Base-by-base conservation (phyloP, 1,139 yeast species). In the Torulaspora pretoriensis region DNA sequence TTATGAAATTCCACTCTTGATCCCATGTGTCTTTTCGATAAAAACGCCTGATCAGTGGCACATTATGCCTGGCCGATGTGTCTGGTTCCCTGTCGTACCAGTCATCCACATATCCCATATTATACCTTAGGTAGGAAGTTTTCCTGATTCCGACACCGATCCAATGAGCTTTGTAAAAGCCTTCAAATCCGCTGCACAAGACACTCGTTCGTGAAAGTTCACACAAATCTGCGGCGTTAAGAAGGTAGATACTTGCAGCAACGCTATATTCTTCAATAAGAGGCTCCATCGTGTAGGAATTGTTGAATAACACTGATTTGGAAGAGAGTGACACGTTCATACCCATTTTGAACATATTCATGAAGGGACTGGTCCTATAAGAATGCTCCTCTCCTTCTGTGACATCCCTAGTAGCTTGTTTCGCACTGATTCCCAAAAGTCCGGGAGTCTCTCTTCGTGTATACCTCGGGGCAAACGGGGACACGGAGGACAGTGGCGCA, bases 111-210 rank as follows among this genome's bases (percentile, higher is more conserved):
- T 46, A 43, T 3, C 65, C 65, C 22, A 60, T 35, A 8, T 47
- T 47, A 30, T 60, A 63, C 9, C 37, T 30, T 12, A 46, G 45
- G 16, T 35, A 52, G 0, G 41, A 29, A 4, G 54, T 42, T 23
- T 37, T 31, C 10, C 40, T 35, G 2, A 44, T 33, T 1, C 50
- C 50, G 2, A 60, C 52, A 24, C 98, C 97, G 28, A 88, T 69
- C 99, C 99, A 92, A 63, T 90, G 97, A 55, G 77, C 78, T 67
- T 94, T 92, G 60, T 92, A 76, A 34, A 72, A 72, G 43, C 81
- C 77, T 63, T 92, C 98, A 75, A 87, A 92, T 0, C 97, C 97
- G 49, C 94, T 81, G 68, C 89, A 95, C 35, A 76, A 66, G 2
- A 60, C 63, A 32, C 65, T 58, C 28, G 68, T 70, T 38, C 68